Evolutionary conservation across 441 rosid genomes (phyloP), one percentile per base, ranked within the genome.

Genomic region (Rhodomyrtus psidioides): DNA sequence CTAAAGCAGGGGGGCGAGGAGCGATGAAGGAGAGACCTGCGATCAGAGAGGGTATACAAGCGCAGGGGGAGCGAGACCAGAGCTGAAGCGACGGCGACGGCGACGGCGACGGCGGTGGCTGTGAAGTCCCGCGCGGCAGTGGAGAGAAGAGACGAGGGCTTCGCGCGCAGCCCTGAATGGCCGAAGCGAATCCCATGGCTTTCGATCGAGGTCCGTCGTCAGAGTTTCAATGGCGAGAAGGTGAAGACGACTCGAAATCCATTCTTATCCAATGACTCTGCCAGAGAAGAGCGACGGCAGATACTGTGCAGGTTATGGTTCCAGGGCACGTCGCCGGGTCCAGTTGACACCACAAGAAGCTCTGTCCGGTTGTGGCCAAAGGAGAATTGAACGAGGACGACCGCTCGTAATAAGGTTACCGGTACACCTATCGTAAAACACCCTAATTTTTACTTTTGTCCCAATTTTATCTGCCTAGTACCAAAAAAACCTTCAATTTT

Each of bases 171-270:
- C 85, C 88, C 88, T 92, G 93, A 90, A 94, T 84, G 53, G 92
- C 94, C 24, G 97, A 93, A 92, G 98, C 91, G 76, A 94, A 87
- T 82, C 93, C 91, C 98, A 94, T 93, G 70, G 84, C 74, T 58
- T 55, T 60, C 62, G 79, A 39, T 34, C 16, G 76, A 6, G 9
- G 76, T 12, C 4, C 76, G 79, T 34, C 79, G 26, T 70, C 79
- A 70, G 79, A 12, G 79, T 23, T 34, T 70, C 79, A 23, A 34
- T 24, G 79, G 79, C 49, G 46, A 34, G 79, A 42, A 70, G 79
- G 79, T 1, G 79, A 12, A 70, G 79, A 28, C 6, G 79, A 10
- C 26, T 10, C 14, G 79, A 5, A 70, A 46, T 2, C n/a, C 49
- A 12, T 70, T 12, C 79, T 70, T 70, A 70, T 70, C 79, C 79